Base-by-base conservation (phyloP, 179 eudicot genomes). In the Beta corolliflora region DNA sequence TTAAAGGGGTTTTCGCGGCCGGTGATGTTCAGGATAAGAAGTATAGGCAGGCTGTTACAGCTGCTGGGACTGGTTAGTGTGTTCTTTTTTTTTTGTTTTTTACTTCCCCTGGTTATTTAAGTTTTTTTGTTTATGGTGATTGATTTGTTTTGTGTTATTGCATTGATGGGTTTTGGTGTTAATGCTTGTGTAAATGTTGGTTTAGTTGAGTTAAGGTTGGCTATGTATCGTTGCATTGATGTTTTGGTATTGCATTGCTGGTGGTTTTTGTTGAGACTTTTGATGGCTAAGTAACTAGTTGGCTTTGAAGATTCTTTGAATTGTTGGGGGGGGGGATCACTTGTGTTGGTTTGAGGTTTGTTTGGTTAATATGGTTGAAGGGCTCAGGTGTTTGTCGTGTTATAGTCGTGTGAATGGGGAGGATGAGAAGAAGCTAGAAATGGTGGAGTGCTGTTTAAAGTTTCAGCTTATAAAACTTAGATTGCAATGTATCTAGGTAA, bases 21-120 rank as follows among this genome's bases (percentile, higher is more conserved):
- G 98, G 98, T 10, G 99, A 96, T 88, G 98, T 94, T 70, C 99
- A 96, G 89, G 99, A 96, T 85, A 94, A 96, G 94, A 96, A 96
- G 89, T 96, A 94, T 67, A 85, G 99, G 70, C 99, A 96, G 86
- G 99, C 98, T 80, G 81, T 93, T 56, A 96, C 99, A 55, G 99
- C 99, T 80, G 98, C 99, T 81, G 99, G 99, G 19, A 83, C 97
- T 68, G 99, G 99, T 96, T 31, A 86, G 92, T 85, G 46, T 44
- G 12, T 31, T 67, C 14, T 1, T 5, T 9, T 9, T 48, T 31
- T 29, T 25, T 7, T 73, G 45, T 73, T 5, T n/a, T n/a, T n/a
- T n/a, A n/a, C n/a, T n/a, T n/a, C n/a, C n/a, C n/a, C n/a, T n/a
- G n/a, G n/a, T n/a, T n/a, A n/a, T n/a, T n/a, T n/a, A n/a, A n/a